Evolutionary conservation across 345 rosid species (phyloP).

Genomic region (Cochlearia excelsa): DNA sequence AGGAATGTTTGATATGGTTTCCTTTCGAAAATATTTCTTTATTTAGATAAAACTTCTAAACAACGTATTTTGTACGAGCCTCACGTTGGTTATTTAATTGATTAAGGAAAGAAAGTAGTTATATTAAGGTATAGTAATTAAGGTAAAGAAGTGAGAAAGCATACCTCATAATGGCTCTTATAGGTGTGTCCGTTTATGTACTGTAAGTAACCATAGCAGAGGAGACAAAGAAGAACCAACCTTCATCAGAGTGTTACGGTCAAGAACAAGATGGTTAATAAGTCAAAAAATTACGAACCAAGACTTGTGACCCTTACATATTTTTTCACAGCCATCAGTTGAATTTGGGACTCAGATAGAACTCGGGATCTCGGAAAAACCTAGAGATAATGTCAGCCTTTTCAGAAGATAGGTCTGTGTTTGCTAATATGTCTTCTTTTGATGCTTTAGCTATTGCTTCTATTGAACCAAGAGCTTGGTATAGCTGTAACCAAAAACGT

Average conservation of each 20-base stretch:
- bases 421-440: slow-evolving; percentile 63
- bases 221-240: background rate
- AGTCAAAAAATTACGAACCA: background rate
- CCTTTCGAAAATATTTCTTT: no score
- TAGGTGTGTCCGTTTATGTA: background rate
- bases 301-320: slow-evolving; percentile 15
- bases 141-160: slow-evolving; percentile 5
- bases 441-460: slow-evolving; percentile 82
- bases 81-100: background rate
- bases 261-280: slow-evolving; percentile 18
- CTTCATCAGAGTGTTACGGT: background rate
- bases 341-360: slow-evolving; percentile 66
- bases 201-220: slow-evolving; percentile 1
- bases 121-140: background rate
- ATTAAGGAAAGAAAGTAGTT: background rate
- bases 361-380: slow-evolving; percentile 76
- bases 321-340: slow-evolving; percentile 31
- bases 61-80: no score
- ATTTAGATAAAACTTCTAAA: no score
- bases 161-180: slow-evolving; percentile 5
- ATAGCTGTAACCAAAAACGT: slow-evolving; percentile 49
- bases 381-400: slow-evolving; percentile 61
- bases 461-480: slow-evolving; percentile 85
- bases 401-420: slow-evolving; percentile 78
- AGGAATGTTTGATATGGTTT: no score